Percentiles rank a stretch among this genome's conserved stretches.
Conservation (phyloP, 2,329 filamentous ascomycete species). For the Cytospora piceicola region DNA sequence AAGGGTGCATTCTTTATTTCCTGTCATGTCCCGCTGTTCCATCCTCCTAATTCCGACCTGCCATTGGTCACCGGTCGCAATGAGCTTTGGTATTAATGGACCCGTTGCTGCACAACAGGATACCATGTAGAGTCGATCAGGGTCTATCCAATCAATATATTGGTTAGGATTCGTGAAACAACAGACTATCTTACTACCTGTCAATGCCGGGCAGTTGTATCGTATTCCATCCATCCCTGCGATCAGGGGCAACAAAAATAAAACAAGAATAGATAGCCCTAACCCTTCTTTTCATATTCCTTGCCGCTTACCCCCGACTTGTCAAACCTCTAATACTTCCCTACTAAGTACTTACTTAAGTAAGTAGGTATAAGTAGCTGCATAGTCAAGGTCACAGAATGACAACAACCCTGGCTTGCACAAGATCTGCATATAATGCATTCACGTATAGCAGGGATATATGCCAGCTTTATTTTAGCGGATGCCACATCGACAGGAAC, state of each 20-base stretch:
- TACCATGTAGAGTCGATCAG: constrained; percentile 12
- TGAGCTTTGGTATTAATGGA: neutral
- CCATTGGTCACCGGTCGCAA: neutral
- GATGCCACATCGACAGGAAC: too few species aligned
- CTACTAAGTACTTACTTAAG: too few species aligned
- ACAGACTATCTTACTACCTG: neutral
- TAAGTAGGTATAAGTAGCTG: too few species aligned
- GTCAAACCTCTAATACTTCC: too few species aligned
- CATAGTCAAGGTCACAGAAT: too few species aligned
- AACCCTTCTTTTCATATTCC: neutral
- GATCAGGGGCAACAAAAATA: too few species aligned
- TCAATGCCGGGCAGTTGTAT: neutral
- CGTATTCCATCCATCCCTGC: neutral
- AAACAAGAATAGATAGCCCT: too few species aligned
- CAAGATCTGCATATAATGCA: constrained; percentile 4
- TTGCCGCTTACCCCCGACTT: neutral
- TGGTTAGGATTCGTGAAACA: constrained; percentile 17
- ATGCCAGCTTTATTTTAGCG: neutral
- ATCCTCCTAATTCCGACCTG: neutral
- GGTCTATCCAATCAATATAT: constrained; percentile 18
- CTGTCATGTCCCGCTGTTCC: constrained; percentile 11
- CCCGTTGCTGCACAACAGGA: neutral
- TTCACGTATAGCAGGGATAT: neutral
- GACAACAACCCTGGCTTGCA: neutral
- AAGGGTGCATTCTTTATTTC: constrained; percentile 4